Evolutionary conservation across 148 eudicot genomes (phyloP), one percentile per base, ranked within the genome.

Genomic region (Cornus kousa): DNA sequence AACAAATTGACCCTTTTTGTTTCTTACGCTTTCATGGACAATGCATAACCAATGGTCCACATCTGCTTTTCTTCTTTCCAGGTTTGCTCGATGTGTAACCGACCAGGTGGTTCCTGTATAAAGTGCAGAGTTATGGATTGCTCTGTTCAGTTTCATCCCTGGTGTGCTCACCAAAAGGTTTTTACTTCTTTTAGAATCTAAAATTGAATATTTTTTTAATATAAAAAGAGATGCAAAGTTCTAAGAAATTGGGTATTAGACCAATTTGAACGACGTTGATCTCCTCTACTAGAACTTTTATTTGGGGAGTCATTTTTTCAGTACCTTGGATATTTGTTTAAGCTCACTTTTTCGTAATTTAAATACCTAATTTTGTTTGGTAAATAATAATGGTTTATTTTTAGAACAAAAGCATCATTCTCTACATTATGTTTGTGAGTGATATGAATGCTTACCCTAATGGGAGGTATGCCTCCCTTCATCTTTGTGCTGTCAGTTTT

Each of bases 91-190:
- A 72, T 89, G 68, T 89, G 91, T 75, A 83, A 89, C 64, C 81
- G 91, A 33, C 55, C 84, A 11, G 91, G 91, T 85, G 91, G 91
- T 78, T 74, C 84, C 60, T 89, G 89, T 80, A 85, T 85, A 74
- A 78, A 23, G 40, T 89, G 91, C 77, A 73, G 84, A 67, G 80
- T 85, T 80, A 68, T 77, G 77, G 77, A 80, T 37, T 89, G 91
- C 53, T 57, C 67, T 67, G 77, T 83, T 69, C 69, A 75, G 53
- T 87, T 89, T 65, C 91, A 89, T 85, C 91, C 89, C 59, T 89
- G 91, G 91, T 89, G 91, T 75, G 89, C 85, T 70, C 91, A 85
- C 74, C 89, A 83, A 68, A 89, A 87, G 91, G 91, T 89, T 72
- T 40, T 2, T 59, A 68, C 57, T 72, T 69, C 57, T 60, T 62